phyloP scores from a whole-genome alignment of 2,329 filamentous ascomycete genomes.

The Talaromyces marneffei region DNA sequence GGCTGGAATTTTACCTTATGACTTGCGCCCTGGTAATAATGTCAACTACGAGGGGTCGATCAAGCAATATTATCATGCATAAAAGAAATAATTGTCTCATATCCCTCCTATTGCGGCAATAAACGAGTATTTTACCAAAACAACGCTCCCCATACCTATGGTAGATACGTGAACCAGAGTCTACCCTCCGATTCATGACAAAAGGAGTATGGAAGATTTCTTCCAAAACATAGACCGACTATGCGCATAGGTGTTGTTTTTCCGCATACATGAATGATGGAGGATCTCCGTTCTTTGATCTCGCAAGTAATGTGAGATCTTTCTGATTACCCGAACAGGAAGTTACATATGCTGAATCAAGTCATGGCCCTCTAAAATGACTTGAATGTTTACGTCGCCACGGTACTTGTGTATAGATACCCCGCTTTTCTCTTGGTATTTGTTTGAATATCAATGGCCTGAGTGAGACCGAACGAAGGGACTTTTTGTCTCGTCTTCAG shows the following conservation, averaged over 20 bases:
- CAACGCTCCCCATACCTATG: background rate
- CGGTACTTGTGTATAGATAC: background rate
- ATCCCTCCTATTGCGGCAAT: background rate
- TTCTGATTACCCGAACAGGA: background rate
- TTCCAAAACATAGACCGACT: background rate
- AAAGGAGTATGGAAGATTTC: background rate
- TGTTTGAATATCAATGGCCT: background rate
- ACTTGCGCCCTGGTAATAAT: too few relatives aligned
- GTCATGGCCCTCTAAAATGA: background rate
- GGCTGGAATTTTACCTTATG: background rate
- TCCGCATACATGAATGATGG: background rate
- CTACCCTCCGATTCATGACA: background rate
- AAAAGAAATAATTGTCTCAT: background rate
- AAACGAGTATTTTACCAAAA: background rate
- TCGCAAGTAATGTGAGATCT: background rate
- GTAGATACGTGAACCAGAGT: background rate
- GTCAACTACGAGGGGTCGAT: too few relatives aligned
- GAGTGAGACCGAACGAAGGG: background rate
- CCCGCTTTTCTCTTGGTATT: background rate
- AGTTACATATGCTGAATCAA: background rate
- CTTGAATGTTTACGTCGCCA: background rate
- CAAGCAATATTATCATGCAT: background rate
- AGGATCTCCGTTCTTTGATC: background rate
- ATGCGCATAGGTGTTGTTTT: background rate
- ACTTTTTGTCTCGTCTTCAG: background rate